Base-by-base conservation (phyloP, 2,329 filamentous ascomycete species). In the Daldinia sp. region DNA sequence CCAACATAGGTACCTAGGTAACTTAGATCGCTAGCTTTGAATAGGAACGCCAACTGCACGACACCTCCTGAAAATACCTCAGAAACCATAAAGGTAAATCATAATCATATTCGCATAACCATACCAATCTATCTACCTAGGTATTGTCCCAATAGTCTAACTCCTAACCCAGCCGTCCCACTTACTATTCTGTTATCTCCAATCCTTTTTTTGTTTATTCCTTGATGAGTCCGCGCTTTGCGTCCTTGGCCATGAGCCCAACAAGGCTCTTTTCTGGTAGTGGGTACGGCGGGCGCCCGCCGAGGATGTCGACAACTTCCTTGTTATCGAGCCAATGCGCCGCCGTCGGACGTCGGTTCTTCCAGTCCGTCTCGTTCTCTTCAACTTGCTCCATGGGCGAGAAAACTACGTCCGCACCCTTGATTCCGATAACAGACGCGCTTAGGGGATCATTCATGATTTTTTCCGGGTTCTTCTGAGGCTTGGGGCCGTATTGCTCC, bases 401-500 rank as follows among this genome's bases (percentile, higher is more conserved):
- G 80, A 98, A 97, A n/a, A 94, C 89, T 9, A 99, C 92, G 75
- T 92, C 90, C 0, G 94, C 94, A 23, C 94, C 94, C 81, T 93
- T 91, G 78, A 99, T 95, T 28, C 96, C 96, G 76, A 99, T 98
- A 42, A 99, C 93, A 0, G 89, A 85, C 2, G 91, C 87, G 60
- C 91, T 94, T 79, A 90, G 83, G 4, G 90, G 88, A 77, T 98
- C 92, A 30, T 88, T 86, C 69, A 89, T 88, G 70, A 97, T 92
- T 68, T 90, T 88, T 42, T 89, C 83, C 0, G 74, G 67, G n/a
- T 57, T 68, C 13, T 87, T 84, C 67, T 87, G 86, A 39, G 86
- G 85, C 74, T 89, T 88, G 57, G 88, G 89, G 6, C 89, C 89
- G 76, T 90, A 97, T 23, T 82, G 81, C 82, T 99, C 96, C 3